Evolutionary conservation across 2,329 filamentous ascomycete genomes (phyloP).

Genomic region (Aspergillus sp.): DNA sequence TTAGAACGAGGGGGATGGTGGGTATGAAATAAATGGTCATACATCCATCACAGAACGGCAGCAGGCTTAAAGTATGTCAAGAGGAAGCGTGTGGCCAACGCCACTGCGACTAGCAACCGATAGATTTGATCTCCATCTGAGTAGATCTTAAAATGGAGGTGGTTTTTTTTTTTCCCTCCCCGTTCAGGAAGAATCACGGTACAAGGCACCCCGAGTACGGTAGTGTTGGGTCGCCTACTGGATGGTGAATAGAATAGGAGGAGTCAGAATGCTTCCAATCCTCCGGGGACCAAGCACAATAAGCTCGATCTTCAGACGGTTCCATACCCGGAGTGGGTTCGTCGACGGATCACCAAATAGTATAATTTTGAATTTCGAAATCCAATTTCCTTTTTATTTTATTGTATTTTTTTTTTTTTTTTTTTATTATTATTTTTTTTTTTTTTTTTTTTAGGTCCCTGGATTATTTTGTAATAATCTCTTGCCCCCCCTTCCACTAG

Average conservation of each 20-base stretch:
- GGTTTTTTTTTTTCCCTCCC: slow-evolving; percentile 4
- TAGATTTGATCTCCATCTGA: slow-evolving; percentile 28
- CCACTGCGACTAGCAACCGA: slow-evolving; percentile 25
- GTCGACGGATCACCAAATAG: background rate
- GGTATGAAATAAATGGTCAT: slow-evolving; percentile 6
- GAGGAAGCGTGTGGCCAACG: slow-evolving; percentile 23
- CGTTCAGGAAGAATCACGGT: background rate
- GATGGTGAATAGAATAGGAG: slow-evolving; percentile 4
- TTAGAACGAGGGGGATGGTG: slow-evolving; percentile 2
- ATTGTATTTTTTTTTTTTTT: slow-evolving; percentile 1
- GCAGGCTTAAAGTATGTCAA: background rate
- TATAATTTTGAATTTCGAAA: slow-evolving; percentile 1
- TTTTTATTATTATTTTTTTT: slow-evolving; percentile 3
- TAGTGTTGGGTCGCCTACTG: background rate
- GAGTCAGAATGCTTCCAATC: slow-evolving; percentile 13
- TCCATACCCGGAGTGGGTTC: background rate
- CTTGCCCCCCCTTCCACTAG: slow-evolving; percentile 8
- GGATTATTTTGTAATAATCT: slow-evolving; percentile 1
- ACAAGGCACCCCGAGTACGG: background rate
- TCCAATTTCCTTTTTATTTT: too few species aligned
- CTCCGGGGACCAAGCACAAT: slow-evolving; percentile 11
- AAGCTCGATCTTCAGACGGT: slow-evolving; percentile 9
- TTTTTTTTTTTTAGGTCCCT: background rate
- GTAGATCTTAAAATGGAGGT: slow-evolving; percentile 18
- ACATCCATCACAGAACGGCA: background rate